Base-by-base conservation (phyloP, 2,329 filamentous ascomycete species). In the Sporothrix curviconia region DNA sequence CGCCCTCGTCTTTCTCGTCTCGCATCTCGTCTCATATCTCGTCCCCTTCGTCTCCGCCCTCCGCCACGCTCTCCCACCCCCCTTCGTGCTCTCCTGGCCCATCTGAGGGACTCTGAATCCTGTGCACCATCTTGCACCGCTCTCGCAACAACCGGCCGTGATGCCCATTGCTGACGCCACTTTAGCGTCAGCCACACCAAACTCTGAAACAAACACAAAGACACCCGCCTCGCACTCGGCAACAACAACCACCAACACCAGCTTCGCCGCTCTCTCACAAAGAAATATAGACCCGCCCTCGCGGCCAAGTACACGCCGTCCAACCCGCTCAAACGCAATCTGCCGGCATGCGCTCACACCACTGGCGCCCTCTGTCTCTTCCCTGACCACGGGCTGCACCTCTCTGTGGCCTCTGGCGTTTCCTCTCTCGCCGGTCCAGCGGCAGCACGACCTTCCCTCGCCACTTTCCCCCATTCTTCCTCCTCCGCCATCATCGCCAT, bases 81-180 rank as follows among this genome's bases (percentile, higher is more conserved):
- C n/a, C n/a, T n/a, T n/a, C n/a, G n/a, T n/a, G n/a, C n/a, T n/a
- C n/a, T n/a, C n/a, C n/a, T n/a, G n/a, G n/a, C n/a, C n/a, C n/a
- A n/a, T n/a, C n/a, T n/a, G n/a, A n/a, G n/a, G n/a, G n/a, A n/a
- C n/a, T n/a, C n/a, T n/a, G n/a, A n/a, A n/a, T n/a, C n/a, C n/a
- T n/a, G n/a, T n/a, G n/a, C n/a, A n/a, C 36, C 14, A 50, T 50
- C 50, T 58, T 55, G 57, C 51, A 52, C 54, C 53, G n/a, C 57
- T 28, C 37, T 32, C 11, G 28, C 28, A 5, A 32, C 5, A 5
- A 11, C 28, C 5, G 28, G 32, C 57, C 59, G 59, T 59, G 62
- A 62, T 56, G 62, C 59, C 62, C 59, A 59, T 57, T 19, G 15
- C 56, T 11, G 56, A 17, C 25, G 39, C 56, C 46, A 36, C 42